Base-by-base conservation (phyloP, 1,284 basidiomycete genomes). In the Golubevia sp. region DNA sequence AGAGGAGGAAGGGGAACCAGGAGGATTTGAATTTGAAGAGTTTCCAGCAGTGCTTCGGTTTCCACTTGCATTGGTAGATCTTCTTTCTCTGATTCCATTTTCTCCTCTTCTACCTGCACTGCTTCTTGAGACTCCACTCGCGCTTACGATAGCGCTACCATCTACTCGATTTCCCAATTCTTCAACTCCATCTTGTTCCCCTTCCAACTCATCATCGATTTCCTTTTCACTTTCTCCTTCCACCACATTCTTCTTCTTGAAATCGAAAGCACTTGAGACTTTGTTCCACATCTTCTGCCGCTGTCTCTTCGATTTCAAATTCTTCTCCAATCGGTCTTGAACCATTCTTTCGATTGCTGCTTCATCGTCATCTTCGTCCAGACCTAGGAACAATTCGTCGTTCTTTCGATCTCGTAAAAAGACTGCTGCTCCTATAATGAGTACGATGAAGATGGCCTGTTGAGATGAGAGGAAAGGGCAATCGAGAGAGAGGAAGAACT, bases 361-460 rank as follows among this genome's bases (percentile, higher is more conserved):
- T 56, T 74, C 72, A 55, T 72, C 70, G 59, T 75, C 73, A 38
- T 74, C 64, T n/a, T 67, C 62, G 23, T 71, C 69, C 2, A 69
- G 64, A 38, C 74, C 52, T 6, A 56, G 25, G 23, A 56, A 54
- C 15, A 56, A 52, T 21, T 52, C 59, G 27, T 65, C 63, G 26
- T 56, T 48, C 38, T 55, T 67, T n/a, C 71, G 67, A 51, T 81
- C 79, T 49, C 76, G 67, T 2, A 83, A 58, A 58, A 79, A 81
- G 59, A 81, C 80, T 51, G 77, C 69, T 25, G 74, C 64, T 24
- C 79, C 75, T 52, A 83, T 79, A 61, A 79, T 74, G 56, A 83
- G 68, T 8, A 82, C 72, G 60, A 83, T 81, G 54, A 83, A 75
- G 60, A 83, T 79, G 63, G 80, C 79, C 38, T 44, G 38, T 13